A percentile compares a stretch with the other conserved stretches of the same genome.
Evolutionary conservation across 331 rosid species (phyloP).

Genomic region (Phaseolus coccineus): DNA sequence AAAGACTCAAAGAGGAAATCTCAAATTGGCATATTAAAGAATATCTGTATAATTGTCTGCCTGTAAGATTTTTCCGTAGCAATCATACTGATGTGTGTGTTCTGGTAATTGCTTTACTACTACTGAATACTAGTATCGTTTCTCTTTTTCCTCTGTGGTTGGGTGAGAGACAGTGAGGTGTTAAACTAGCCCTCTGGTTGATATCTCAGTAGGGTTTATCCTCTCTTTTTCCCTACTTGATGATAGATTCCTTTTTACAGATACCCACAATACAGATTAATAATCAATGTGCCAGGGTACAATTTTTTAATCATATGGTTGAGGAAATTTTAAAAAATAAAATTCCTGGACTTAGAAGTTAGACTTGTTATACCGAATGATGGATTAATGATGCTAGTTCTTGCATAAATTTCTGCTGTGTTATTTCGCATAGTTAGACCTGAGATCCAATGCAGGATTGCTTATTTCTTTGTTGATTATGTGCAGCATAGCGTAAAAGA

Average conservation of each 20-base stretch:
- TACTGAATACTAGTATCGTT: slow-evolving; percentile 21
- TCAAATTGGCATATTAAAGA: slow-evolving; percentile 81
- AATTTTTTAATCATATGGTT: not conserved
- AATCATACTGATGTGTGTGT: slow-evolving; percentile 79
- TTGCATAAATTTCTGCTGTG: slow-evolving; percentile 19
- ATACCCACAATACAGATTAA: not conserved
- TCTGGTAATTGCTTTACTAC: slow-evolving; percentile 62
- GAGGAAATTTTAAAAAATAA: not conserved
- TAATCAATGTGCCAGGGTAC: slow-evolving; percentile 12
- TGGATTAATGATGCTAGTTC: slow-evolving; percentile 33
- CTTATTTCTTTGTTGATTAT: slow-evolving; percentile 38
- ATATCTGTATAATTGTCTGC: slow-evolving; percentile 83
- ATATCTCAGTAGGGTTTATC: slow-evolving; percentile 14
- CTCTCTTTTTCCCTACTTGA: slow-evolving; percentile 2
- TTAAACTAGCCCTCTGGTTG: slow-evolving; percentile 26
- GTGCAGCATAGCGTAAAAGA: slow-evolving; percentile 78
- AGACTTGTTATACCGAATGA: slow-evolving; percentile 5
- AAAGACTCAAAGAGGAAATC: slow-evolving; percentile 62
- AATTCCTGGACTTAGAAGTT: not conserved
- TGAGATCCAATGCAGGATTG: slow-evolving; percentile 33
- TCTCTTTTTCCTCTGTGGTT: not conserved
- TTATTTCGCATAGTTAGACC: slow-evolving; percentile 3
- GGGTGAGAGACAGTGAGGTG: slow-evolving; percentile 9
- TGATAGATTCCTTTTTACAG: slow-evolving; percentile 8
- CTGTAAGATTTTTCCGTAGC: slow-evolving; percentile 73